These are phyloP conservation scores for Elaeis guineensis DNA, from an alignment of 176 grass and related monocot genomes.

Conservation along the genomic window DNA sequence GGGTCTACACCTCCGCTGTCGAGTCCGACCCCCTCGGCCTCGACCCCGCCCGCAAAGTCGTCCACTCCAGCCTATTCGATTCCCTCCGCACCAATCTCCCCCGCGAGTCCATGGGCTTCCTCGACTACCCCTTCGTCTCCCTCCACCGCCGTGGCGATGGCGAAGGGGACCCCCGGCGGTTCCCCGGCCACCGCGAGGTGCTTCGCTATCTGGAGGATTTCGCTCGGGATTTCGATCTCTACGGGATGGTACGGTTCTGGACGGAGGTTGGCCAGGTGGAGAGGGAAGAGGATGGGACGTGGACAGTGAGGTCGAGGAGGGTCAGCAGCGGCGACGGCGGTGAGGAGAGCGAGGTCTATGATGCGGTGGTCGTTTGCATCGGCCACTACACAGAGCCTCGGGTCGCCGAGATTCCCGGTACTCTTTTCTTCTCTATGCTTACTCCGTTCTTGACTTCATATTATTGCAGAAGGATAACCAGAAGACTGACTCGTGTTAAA, in stretches of 20 bases:
- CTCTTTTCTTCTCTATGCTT: background rate
- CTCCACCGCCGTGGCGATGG: background rate
- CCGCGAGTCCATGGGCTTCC: slow-evolving; percentile 73
- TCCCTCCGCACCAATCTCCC: slow-evolving; percentile 86
- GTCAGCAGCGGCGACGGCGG: slow-evolving; percentile 13
- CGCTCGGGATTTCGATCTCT: slow-evolving; percentile 43
- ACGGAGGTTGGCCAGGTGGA: slow-evolving; percentile 46
- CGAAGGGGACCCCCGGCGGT: slow-evolving; percentile 31
- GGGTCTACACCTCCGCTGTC: slow-evolving; percentile 46
- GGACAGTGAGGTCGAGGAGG: slow-evolving; percentile 59
- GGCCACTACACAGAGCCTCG: slow-evolving; percentile 53
- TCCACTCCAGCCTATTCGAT: slow-evolving; percentile 68
- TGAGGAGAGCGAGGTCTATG: slow-evolving; percentile 35
- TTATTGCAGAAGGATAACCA: no score
- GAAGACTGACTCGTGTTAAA: no score
- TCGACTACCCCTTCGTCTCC: slow-evolving; percentile 66
- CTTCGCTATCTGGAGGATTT: slow-evolving; percentile 78
- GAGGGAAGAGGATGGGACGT: slow-evolving; percentile 27
- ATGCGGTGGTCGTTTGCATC: slow-evolving; percentile 65
- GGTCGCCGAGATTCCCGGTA: slow-evolving; percentile 48
- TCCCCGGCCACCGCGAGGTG: slow-evolving; percentile 71
- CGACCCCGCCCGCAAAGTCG: slow-evolving; percentile 22
- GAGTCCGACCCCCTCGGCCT: slow-evolving; percentile 49
- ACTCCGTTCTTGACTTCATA: background rate
- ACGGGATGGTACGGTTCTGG: slow-evolving; percentile 42